These are phyloP conservation scores for Phragmites australis DNA, from an alignment of 176 grass and related monocot species.

Conservation along the genomic window DNA sequence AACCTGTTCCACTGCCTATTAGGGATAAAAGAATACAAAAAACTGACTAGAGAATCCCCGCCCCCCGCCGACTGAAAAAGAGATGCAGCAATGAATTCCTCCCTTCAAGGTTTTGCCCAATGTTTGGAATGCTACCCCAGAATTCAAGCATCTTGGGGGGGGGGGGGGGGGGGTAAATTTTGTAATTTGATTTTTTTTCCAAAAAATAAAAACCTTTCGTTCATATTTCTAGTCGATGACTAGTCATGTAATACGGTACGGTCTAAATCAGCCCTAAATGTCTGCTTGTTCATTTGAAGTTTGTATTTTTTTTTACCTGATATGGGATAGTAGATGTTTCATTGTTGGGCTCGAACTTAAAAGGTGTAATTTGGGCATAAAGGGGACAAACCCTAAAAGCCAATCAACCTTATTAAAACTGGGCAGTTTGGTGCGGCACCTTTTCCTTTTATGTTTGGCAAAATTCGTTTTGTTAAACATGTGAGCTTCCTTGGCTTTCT, in stretches of 20 bases:
- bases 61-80: constrained; percentile 9
- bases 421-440: too few species aligned
- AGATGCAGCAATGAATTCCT: constrained; percentile 1
- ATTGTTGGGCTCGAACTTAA: not conserved
- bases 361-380: not conserved
- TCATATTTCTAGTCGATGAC: constrained; percentile 4
- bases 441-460: not conserved
- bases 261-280: constrained; percentile 12
- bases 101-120: not conserved
- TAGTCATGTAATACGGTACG: constrained; percentile 18
- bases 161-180: too few species aligned
- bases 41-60: constrained; percentile 27
- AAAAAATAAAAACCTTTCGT: not conserved
- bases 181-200: constrained; percentile 20
- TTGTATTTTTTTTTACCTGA: constrained; percentile 5
- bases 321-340: constrained; percentile 10
- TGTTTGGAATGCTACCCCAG: constrained; percentile 13
- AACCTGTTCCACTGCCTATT: constrained; percentile 80
- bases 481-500: too few species aligned
- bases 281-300: not conserved
- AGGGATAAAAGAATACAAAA: constrained; percentile 86
- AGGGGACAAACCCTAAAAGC: too few species aligned
- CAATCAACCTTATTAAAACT: too few species aligned
- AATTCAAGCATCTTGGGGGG: constrained; percentile 31
- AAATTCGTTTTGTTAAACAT: too few species aligned